phyloP scores from a whole-genome alignment of 108 stramenopile genomes.

The Craspedostauros australis region DNA sequence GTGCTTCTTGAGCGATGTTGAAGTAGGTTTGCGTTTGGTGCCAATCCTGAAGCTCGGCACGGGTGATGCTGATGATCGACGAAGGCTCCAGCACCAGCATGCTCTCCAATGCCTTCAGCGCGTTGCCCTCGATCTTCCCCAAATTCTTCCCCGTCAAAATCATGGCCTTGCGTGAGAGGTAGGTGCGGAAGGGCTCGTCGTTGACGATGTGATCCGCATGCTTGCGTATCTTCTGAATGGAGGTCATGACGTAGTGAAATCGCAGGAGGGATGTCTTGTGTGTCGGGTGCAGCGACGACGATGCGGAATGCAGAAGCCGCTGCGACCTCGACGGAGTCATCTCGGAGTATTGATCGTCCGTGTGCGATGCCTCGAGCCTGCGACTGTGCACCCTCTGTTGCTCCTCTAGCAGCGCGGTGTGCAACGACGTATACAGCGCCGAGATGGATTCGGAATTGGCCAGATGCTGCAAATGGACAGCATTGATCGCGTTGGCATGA shows the following conservation, averaged over 20 bases:
- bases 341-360: too few species aligned
- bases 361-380: too few species aligned
- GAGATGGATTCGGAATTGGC: slow-evolving; percentile 36
- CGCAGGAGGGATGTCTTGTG: slow-evolving; percentile 13
- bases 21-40: too few species aligned
- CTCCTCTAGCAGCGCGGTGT: slow-evolving; percentile 31
- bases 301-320: too few species aligned
- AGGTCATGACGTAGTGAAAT: slow-evolving; percentile 44
- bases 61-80: too few species aligned
- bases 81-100: slow-evolving; percentile 43
- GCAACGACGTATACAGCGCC: slow-evolving; percentile 44
- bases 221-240: slow-evolving; percentile 29
- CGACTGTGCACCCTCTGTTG: slow-evolving; percentile 13
- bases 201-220: slow-evolving; percentile 34
- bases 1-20: too few species aligned
- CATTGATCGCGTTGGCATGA: too few species aligned
- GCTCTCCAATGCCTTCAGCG: slow-evolving; percentile 35
- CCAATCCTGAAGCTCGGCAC: too few species aligned
- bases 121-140: slow-evolving; percentile 45
- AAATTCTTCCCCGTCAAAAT: slow-evolving; percentile 35
- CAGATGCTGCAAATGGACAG: slow-evolving; percentile 41
- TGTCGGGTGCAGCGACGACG: slow-evolving; percentile 12
- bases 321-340: too few species aligned
- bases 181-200: slow-evolving; percentile 44
- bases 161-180: slow-evolving; percentile 45